Percentiles rank a stretch among this genome's conserved stretches.
Evolutionary conservation across 228 moss, liverwort and hornwort genomes (phyloP).

Genomic region (Sphagnum fallax): DNA sequence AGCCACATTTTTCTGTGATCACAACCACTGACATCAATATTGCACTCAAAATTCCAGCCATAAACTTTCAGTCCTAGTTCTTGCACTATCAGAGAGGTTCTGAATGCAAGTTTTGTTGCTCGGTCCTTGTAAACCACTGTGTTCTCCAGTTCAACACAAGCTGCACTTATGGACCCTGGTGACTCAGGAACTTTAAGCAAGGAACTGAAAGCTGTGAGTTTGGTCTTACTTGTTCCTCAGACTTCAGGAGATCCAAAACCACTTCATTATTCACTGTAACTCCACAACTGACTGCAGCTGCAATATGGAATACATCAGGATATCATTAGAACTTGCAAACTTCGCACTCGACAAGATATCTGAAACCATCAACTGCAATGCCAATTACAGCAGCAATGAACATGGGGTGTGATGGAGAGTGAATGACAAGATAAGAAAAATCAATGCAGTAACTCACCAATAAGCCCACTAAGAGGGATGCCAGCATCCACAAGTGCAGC

Average conservation of each 20-base stretch:
- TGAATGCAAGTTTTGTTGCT: no score
- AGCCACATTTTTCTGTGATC: conserved; percentile 55
- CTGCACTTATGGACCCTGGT: no score
- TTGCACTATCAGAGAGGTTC: no score
- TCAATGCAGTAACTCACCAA: conserved; percentile 34
- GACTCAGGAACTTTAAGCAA: no score
- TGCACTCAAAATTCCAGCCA: no score
- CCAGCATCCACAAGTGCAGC: conserved; percentile 93
- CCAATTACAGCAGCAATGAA: not conserved
- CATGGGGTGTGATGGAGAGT: not conserved
- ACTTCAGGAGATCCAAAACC: conserved; percentile 77
- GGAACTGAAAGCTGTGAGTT: no score
- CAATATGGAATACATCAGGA: not conserved
- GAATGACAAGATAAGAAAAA: not conserved
- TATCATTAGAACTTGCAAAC: not conserved
- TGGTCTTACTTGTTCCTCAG: conserved; percentile 69
- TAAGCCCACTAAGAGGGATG: conserved; percentile 73
- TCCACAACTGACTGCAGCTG: conserved; percentile 81
- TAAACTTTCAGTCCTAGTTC: no score
- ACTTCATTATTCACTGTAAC: conserved; percentile 61
- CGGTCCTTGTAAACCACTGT: no score
- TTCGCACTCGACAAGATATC: no score
- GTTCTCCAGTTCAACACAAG: no score
- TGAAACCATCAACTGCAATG: no score
- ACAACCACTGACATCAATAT: not conserved